Evolutionary conservation across 805 yeast species (phyloP).

Genomic region (Kazachstania africana): DNA sequence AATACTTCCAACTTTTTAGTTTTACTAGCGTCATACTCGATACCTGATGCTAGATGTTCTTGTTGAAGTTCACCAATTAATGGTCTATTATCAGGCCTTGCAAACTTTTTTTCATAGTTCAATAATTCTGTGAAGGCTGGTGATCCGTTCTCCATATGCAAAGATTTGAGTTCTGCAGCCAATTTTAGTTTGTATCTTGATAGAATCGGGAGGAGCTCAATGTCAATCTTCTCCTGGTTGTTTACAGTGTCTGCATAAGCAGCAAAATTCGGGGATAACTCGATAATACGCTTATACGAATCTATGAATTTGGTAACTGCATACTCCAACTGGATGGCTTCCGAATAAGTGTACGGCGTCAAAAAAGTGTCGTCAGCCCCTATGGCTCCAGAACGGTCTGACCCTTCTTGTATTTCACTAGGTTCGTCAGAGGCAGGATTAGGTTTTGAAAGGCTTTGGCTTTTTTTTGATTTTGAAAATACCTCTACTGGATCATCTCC

Average conservation of each 20-base stretch:
- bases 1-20: neutral
- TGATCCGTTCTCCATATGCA: slow-evolving; percentile 38
- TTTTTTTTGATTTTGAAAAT: too few species aligned
- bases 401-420: too few species aligned
- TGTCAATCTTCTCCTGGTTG: slow-evolving; percentile 22
- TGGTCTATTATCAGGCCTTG: slow-evolving; percentile 9
- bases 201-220: slow-evolving; percentile 38
- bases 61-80: slow-evolving; percentile 10
- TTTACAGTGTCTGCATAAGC: slow-evolving; percentile 29
- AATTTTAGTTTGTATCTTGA: slow-evolving; percentile 43
- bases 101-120: slow-evolving; percentile 26
- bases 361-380: neutral
- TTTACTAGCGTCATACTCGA: neutral
- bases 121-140: slow-evolving; percentile 44
- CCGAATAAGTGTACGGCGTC: slow-evolving; percentile 10
- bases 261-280: slow-evolving; percentile 43
- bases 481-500: too few species aligned
- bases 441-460: too few species aligned
- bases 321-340: slow-evolving; percentile 35
- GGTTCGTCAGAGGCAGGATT: too few species aligned
- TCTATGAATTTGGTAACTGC: slow-evolving; percentile 42
- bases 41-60: slow-evolving; percentile 3
- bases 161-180: slow-evolving; percentile 47
- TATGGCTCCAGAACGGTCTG: too few species aligned
- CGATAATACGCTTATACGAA: slow-evolving; percentile 37